phyloP scores from a whole-genome alignment of 345 rosid genomes.

The Excoecaria cochinchinensis region DNA sequence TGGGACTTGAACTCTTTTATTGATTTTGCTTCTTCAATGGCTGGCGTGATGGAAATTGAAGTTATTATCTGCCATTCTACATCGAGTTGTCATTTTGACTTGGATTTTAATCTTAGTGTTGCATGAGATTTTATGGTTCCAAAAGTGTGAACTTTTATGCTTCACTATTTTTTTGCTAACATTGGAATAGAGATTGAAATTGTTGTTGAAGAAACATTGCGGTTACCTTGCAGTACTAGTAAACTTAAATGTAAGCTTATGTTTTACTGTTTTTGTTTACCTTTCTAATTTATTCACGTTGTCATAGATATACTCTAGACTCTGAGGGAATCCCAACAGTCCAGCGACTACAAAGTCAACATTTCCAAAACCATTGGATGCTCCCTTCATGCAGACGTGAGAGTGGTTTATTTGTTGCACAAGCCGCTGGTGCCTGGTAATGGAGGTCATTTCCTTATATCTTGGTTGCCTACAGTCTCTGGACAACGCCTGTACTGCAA shows the following conservation, averaged over 20 bases:
- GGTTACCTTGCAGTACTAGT: no score
- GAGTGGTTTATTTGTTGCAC: constrained; percentile 97
- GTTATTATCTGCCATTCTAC: constrained; percentile 41
- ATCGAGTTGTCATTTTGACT: not conserved
- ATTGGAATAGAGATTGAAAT: no score
- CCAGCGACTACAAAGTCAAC: constrained; percentile 87
- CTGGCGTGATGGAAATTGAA: constrained; percentile 99
- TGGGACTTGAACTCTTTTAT: constrained; percentile 80
- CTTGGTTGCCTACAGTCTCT: constrained; percentile 91
- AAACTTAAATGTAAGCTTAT: no score
- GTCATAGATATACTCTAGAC: constrained; percentile 96
- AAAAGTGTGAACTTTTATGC: no score
- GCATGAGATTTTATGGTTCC: no score
- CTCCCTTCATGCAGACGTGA: constrained; percentile 95
- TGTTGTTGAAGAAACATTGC: no score
- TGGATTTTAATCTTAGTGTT: no score
- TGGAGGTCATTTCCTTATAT: constrained; percentile 98
- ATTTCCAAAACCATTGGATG: constrained; percentile 90
- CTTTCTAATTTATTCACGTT: not conserved
- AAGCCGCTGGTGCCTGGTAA: constrained; percentile 99
- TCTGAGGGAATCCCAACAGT: constrained; percentile 95
- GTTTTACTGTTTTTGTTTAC: no score
- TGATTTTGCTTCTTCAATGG: constrained; percentile 95
- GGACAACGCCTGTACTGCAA: constrained; percentile 95
- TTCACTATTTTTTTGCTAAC: no score